Base-by-base conservation (phyloP, 106 monocot species). In the Chionographis japonica region DNA sequence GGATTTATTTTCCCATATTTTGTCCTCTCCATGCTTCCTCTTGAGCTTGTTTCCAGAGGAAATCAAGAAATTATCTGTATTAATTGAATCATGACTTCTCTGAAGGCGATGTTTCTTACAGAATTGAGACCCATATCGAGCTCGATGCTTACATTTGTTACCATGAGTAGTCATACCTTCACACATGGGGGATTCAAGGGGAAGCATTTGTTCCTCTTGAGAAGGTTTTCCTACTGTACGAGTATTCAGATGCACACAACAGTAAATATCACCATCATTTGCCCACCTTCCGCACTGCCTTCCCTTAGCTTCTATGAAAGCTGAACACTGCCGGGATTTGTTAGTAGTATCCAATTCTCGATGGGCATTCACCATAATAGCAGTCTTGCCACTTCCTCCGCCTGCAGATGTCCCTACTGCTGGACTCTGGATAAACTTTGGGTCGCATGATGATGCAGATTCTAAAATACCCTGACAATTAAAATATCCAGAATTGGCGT, bases 281-380 rank as follows among this genome's bases (percentile, higher is more conserved):
- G 92, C 97, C 97, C 92, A 97, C 80, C 97, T 86, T 68, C 80
- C 92, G 69, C 97, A 97, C 12, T 80, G 89, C 61, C 92, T 82
- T 80, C 87, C 86, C 67, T 92, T 92, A 35, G 85, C 83, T 78
- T 84, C 89, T 62, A 92, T 80, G 46, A 92, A 97, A 66, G 92
- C 84, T 43, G 67, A 69, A 56, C 97, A 97, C 62, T 86, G 81
- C 49, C 85, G 70, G 61, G 79, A 86, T 60, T 61, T 83, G 37
- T 62, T 74, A 18, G 12, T 18, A n/a, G 27, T 38, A 66, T 65
- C 60, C 39, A 39, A 12, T 58, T 54, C 72, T 53, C 40, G 52
- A 53, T 53, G 63, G 36, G 42, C 58, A 70, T 37, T 74, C 39
- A 50, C 10, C 63, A 60, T 37, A 38, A 60, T 37, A 38, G 61